Evolutionary conservation across 805 yeast genomes (phyloP).

Genomic region (Yarrowia yakushimensis): DNA sequence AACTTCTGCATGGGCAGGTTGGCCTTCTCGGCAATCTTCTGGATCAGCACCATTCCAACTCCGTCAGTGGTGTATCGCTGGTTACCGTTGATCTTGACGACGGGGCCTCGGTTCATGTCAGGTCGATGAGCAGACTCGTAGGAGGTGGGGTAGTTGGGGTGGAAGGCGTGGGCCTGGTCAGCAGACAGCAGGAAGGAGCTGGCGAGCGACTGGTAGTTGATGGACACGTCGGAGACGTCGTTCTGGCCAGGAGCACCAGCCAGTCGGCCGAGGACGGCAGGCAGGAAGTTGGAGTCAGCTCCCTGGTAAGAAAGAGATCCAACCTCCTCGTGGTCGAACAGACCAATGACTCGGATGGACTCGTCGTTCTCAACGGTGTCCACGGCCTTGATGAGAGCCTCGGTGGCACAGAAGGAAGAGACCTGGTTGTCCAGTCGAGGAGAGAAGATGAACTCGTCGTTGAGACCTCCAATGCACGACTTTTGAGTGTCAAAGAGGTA

Average conservation of each 20-base stretch:
- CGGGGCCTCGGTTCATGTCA: slow-evolving; percentile 82
- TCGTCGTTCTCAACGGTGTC: slow-evolving; percentile 45
- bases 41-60: slow-evolving; percentile 76
- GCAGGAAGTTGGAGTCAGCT: slow-evolving; percentile 88
- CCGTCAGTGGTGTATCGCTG: slow-evolving; percentile 94
- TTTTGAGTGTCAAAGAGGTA: slow-evolving; percentile 80
- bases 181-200: slow-evolving; percentile 86
- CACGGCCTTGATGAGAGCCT: slow-evolving; percentile 58
- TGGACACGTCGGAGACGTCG: slow-evolving; percentile 32
- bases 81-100: slow-evolving; percentile 87
- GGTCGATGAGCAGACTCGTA: slow-evolving; percentile 83
- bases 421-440: slow-evolving; percentile 90
- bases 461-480: slow-evolving; percentile 79
- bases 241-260: slow-evolving; percentile 37
- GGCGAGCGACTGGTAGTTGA: slow-evolving; percentile 34
- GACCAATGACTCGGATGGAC: slow-evolving; percentile 69
- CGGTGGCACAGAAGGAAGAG: slow-evolving; percentile 76
- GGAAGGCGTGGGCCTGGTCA: slow-evolving; percentile 96
- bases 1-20: slow-evolving; percentile 84
- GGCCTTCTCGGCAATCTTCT: slow-evolving; percentile 62
- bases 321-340: slow-evolving; percentile 94
- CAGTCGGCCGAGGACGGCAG: slow-evolving; percentile 69
- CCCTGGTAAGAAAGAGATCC: slow-evolving; percentile 96
- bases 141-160: slow-evolving; percentile 78
- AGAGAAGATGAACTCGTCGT: slow-evolving; percentile 85